These are phyloP conservation scores for Jamesozyma piceae DNA, from an alignment of 805 yeast genomes.

Conservation along the genomic window DNA sequence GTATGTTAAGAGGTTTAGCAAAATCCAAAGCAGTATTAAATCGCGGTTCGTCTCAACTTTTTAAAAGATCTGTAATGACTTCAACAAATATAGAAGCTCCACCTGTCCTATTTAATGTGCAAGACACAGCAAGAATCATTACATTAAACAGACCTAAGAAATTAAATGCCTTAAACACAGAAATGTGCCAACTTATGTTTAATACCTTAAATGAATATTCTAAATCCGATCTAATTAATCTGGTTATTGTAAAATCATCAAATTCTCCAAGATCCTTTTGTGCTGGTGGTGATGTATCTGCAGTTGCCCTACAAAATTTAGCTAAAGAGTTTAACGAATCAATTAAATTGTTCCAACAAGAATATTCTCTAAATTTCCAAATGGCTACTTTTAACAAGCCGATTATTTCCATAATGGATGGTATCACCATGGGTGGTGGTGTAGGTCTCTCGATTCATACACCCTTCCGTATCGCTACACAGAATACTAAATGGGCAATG, in stretches of 20 bases:
- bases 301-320: slow-evolving; percentile 55
- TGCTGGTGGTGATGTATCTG: slow-evolving; percentile 94
- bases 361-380: slow-evolving; percentile 71
- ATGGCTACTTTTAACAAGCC: slow-evolving; percentile 83
- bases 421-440: slow-evolving; percentile 97
- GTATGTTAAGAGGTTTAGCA: neutral
- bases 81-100: slow-evolving; percentile 1
- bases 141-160: slow-evolving; percentile 73
- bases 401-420: slow-evolving; percentile 75
- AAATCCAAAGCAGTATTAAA: neutral
- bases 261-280: slow-evolving; percentile 66
- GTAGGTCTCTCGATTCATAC: slow-evolving; percentile 86
- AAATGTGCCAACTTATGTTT: slow-evolving; percentile 63
- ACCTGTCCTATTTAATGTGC: slow-evolving; percentile 19
- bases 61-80: neutral
- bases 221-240: slow-evolving; percentile 53
- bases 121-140: slow-evolving; percentile 54
- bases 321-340: slow-evolving; percentile 40
- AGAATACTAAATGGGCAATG: slow-evolving; percentile 87
- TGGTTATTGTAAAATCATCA: slow-evolving; percentile 50
- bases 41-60: neutral
- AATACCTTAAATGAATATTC: slow-evolving; percentile 72
- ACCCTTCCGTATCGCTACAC: slow-evolving; percentile 90
- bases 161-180: slow-evolving; percentile 71
- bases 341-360: slow-evolving; percentile 61